Evolutionary conservation across 257 asterid species (phyloP).

Genomic region (Primulina eburnea): DNA sequence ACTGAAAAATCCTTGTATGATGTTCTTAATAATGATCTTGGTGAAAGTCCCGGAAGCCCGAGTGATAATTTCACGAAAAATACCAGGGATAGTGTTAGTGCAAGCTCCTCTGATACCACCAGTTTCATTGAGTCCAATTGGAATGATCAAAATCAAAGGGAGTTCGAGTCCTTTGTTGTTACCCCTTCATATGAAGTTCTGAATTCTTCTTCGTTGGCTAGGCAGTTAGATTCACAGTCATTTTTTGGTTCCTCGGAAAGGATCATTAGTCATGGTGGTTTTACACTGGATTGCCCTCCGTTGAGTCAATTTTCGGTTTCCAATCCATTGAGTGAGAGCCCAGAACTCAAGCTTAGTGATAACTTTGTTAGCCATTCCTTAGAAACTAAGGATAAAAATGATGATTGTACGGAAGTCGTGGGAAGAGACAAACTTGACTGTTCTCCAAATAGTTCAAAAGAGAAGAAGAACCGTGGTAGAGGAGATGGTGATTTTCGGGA

Average conservation of each 20-base stretch:
- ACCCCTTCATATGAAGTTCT: conserved; percentile 10
- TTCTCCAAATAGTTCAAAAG: conserved; percentile 7
- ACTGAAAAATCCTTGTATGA: conserved; percentile 67
- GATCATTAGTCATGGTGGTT: neutral
- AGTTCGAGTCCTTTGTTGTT: conserved; percentile 13
- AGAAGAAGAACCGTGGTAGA: conserved; percentile 36
- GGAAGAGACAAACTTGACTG: conserved; percentile 14
- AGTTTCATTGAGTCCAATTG: conserved; percentile 22
- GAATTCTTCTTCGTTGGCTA: neutral
- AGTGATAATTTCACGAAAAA: conserved; percentile 22
- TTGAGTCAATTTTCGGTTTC: neutral
- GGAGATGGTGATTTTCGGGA: conserved; percentile 27
- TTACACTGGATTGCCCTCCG: neutral
- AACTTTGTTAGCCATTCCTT: neutral
- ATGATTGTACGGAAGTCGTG: neutral
- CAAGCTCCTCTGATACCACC: conserved; percentile 24
- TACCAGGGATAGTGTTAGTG: conserved; percentile 25
- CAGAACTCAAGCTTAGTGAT: neutral
- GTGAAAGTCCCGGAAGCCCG: conserved; percentile 15
- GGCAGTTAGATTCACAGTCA: conserved; percentile 11
- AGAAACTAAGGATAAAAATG: neutral
- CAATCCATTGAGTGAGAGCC: neutral
- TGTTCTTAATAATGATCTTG: conserved; percentile 39
- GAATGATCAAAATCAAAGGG: conserved; percentile 1
- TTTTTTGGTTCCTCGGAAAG: neutral